Conservation (phyloP, 2,329 filamentous ascomycete genomes). For the Sphaceloma murrayae region DNA sequence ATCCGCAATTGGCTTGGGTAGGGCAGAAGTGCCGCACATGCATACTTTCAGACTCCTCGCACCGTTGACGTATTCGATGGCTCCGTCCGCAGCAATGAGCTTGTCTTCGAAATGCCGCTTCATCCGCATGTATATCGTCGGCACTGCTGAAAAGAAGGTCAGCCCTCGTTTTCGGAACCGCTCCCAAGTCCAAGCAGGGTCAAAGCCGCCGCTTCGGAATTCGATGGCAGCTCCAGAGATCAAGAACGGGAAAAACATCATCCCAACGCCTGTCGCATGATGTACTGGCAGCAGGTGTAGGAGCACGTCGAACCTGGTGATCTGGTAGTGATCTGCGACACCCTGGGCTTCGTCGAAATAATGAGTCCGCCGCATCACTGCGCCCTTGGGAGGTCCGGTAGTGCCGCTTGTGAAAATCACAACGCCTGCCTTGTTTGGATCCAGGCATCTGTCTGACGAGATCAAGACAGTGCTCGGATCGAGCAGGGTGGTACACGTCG, state of each 20-base stretch:
- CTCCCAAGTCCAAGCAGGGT: constrained; percentile 35
- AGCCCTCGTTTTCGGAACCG: constrained; percentile 35
- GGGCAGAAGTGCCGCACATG: constrained; percentile 40
- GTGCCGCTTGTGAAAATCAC: constrained; percentile 42
- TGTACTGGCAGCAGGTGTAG: constrained; percentile 44
- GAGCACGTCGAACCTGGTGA: constrained; percentile 34
- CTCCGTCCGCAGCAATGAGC: constrained; percentile 26
- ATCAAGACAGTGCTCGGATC: constrained; percentile 30
- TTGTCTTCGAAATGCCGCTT: constrained; percentile 36
- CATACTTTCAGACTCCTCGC: constrained; percentile 35
- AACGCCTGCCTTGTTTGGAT: constrained; percentile 34
- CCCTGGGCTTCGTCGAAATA: constrained; percentile 32
- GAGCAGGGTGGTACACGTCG: constrained; percentile 26
- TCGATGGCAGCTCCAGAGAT: constrained; percentile 40
- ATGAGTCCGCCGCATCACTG: constrained; percentile 37
- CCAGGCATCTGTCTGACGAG: constrained; percentile 33
- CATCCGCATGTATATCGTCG: constrained; percentile 43
- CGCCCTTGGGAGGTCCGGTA: constrained; percentile 38
- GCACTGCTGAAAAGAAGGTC: constrained; percentile 44
- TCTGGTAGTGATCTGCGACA: constrained; percentile 34
- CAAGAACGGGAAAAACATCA: constrained; percentile 40
- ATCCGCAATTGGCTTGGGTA: constrained; percentile 42
- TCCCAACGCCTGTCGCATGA: constrained; percentile 43
- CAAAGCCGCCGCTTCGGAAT: constrained; percentile 39
- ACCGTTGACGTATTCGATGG: constrained; percentile 35